Conservation (phyloP, 495 filamentous ascomycete genomes). For the Pyronema domesticum region DNA sequence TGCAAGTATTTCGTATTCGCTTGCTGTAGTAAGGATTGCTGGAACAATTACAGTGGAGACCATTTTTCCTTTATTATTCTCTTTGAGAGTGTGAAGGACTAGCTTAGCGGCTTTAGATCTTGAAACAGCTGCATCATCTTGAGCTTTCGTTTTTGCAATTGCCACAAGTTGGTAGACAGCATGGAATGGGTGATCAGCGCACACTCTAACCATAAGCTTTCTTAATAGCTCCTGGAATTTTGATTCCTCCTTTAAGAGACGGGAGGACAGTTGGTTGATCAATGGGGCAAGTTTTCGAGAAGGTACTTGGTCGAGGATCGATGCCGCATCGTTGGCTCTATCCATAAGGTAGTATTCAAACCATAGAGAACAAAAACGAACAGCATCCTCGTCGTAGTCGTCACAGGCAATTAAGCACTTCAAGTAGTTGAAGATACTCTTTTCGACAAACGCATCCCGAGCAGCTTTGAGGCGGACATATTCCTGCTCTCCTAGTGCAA, state of each 20-base stretch:
- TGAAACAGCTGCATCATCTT: conserved; percentile 54
- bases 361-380: conserved; percentile 94
- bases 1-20: conserved; percentile 56
- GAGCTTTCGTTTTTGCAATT: conserved; percentile 45
- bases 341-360: conserved; percentile 57
- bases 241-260: conserved; percentile 48
- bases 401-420: conserved; percentile 68
- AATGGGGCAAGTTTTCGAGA: conserved; percentile 80
- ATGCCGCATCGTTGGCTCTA: conserved; percentile 52
- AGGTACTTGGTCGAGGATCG: conserved; percentile 51
- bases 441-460: conserved; percentile 61
- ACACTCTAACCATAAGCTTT: conserved; percentile 58
- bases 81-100: conserved; percentile 42
- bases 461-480: conserved; percentile 56
- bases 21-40: conserved; percentile 52
- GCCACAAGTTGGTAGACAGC: conserved; percentile 92
- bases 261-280: conserved; percentile 91
- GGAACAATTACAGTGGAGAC: conserved; percentile 34
- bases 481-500: conserved; percentile 71
- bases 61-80: background rate
- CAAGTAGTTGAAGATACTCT: conserved; percentile 90
- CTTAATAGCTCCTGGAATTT: conserved; percentile 59
- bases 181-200: conserved; percentile 82
- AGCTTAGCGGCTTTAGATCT: conserved; percentile 52
- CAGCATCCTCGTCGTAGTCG: conserved; percentile 67